phyloP scores from a whole-genome alignment of 106 monocot genomes.

The Narthecium ossifragum region DNA sequence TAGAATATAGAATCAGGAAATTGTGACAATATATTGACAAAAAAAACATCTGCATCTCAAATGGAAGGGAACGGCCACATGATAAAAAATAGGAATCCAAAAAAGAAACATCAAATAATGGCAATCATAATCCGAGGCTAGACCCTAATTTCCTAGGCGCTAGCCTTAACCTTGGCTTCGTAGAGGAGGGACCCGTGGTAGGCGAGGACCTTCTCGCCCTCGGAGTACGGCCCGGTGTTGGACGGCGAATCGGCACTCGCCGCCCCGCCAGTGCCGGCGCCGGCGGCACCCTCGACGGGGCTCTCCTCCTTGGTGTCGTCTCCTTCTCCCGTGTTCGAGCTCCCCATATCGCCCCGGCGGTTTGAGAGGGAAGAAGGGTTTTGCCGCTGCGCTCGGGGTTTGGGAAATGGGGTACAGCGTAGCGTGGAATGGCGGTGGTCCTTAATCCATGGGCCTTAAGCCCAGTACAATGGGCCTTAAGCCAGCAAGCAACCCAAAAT shows the following conservation, averaged over 20 bases:
- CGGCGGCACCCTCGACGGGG: constrained; percentile 25
- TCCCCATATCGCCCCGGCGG: constrained; percentile 58
- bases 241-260: constrained; percentile 19
- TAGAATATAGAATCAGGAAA: neutral
- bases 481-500: no score
- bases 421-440: no score
- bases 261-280: constrained; percentile 5
- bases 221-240: constrained; percentile 27
- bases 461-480: no score
- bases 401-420: no score
- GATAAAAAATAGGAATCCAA: neutral
- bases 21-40: neutral
- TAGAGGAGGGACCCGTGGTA: constrained; percentile 89
- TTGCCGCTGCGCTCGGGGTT: no score
- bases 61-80: neutral
- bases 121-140: neutral
- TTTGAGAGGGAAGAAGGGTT: no score
- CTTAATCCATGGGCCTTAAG: no score
- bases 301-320: constrained; percentile 24
- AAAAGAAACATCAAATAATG: neutral
- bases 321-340: constrained; percentile 32
- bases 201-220: constrained; percentile 94
- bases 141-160: constrained; percentile 10
- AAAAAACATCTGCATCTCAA: neutral
- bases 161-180: constrained; percentile 74